Evolutionary conservation across 352 stramenopile species (phyloP), one percentile per base, ranked within the genome.

Genomic region (Globisporangium camurandrum): DNA sequence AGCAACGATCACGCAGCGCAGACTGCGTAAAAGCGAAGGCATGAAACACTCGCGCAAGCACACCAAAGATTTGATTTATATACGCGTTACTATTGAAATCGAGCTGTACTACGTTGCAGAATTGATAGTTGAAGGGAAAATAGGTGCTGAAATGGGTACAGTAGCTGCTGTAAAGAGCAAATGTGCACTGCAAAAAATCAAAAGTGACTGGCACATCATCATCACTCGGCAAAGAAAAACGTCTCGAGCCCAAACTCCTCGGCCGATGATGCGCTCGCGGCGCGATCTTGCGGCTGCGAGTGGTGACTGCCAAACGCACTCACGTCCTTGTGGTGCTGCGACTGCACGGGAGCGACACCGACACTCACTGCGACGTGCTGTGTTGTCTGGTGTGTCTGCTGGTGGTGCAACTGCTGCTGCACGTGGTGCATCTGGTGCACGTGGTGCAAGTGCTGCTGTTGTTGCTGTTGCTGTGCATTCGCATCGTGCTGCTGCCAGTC

Each of bases 181-280:
- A n/a, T n/a, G n/a, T n/a, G n/a, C n/a, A n/a, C n/a, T n/a, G n/a
- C n/a, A n/a, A n/a, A n/a, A n/a, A n/a, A n/a, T n/a, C n/a, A n/a
- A n/a, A n/a, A n/a, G n/a, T n/a, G n/a, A n/a, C n/a, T n/a, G n/a
- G n/a, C n/a, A n/a, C n/a, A n/a, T n/a, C n/a, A n/a, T n/a, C n/a
- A n/a, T n/a, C n/a, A 87, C 62, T 87, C 75, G 46, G 69, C 67
- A 49, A 87, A 87, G 37, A 87, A 63, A 44, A 87, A 59, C 49
- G 67, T 78, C 23, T 87, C 75, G 51, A 87, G 64, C 3, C 71
- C 72, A 49, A 85, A 81, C 36, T 87, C 75, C 57, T 84, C 75
- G 17, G 66, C 54, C 3, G 71, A 75, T 34, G 28, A 34, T 34
- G 30, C 30, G 30, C 9, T 12, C 14, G 30, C 30, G n/a, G n/a